Evolutionary conservation across 1,139 yeast genomes (phyloP), one percentile per base, ranked within the genome.

Genomic region (Kazachstania sp.): DNA sequence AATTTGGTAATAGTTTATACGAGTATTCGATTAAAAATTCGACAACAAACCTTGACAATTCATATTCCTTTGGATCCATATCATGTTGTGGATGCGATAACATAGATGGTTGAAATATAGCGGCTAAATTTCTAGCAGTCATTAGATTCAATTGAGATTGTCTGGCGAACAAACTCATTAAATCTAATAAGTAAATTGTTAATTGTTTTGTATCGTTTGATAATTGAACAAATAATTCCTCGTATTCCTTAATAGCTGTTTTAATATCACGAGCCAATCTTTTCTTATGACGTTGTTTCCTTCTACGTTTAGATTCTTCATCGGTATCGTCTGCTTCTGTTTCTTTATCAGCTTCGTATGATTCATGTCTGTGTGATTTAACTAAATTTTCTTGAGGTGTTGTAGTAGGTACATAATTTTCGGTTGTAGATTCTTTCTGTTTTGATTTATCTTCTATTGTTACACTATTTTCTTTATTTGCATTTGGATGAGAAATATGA

Each of bases 21-120:
- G 92, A 83, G 62, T 90, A 88, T 56, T 84, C 92, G 49, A 92
- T 86, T 68, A 92, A 75, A 56, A 92, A 88, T 61, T 90, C 95
- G 31, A 92, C 84, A 29, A 87, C 96, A 11, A 82, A 75, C 56
- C 92, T 87, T 2, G 95, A 86, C 34, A 88, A 71, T 19, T 86
- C 94, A 67, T 90, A 90, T 65, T 92, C 97, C 35, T 81, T 84
- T 1, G 97, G 97, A 45, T 83, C 79, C 81, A 90, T 78, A 63
- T 88, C 96, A 65, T 92, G 97, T 56, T 75, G 77, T 6, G 97
- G 96, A 63, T 92, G 97, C 2, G 95, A 85, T 44, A 94, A 71
- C 16, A 94, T 80, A 2, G 95, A 85, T 2, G 98, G 98, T 67
- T 92, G 98, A 69, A 94, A 92, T 51, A 92, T 86, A 2, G 97